Conservation (phyloP, 768 basidiomycete species). For the Suillus ampliporus region DNA sequence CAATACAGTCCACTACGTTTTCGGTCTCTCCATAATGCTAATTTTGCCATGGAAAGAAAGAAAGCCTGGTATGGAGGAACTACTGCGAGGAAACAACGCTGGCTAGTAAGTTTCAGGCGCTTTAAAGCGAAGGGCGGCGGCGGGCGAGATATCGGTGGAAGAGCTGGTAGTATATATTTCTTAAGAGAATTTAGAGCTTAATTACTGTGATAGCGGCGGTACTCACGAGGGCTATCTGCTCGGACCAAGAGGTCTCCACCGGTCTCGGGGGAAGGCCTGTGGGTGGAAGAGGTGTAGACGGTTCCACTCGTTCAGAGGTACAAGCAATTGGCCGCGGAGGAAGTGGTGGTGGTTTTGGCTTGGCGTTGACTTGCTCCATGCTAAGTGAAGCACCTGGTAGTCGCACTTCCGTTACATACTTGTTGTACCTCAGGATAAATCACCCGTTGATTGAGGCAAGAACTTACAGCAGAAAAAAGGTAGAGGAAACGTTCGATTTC, state of each 20-base stretch:
- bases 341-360: slow-evolving; percentile 6
- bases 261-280: slow-evolving; percentile 15
- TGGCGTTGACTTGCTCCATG: slow-evolving; percentile 29
- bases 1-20: slow-evolving; percentile 55
- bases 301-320: background rate
- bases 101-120: slow-evolving; percentile 53
- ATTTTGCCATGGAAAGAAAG: slow-evolving; percentile 38
- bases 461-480: slow-evolving; percentile 64
- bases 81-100: slow-evolving; percentile 60
- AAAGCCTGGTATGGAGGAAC: slow-evolving; percentile 57
- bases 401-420: slow-evolving; percentile 69
- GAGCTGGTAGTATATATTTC: slow-evolving; percentile 50
- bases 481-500: slow-evolving; percentile 65
- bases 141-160: slow-evolving; percentile 48
- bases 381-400: slow-evolving; percentile 29
- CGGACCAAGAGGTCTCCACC: slow-evolving; percentile 30
- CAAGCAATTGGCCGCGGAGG: slow-evolving; percentile 5
- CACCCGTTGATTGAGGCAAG: background rate
- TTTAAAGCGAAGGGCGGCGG: slow-evolving; percentile 58
- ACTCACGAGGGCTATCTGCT: slow-evolving; percentile 32
- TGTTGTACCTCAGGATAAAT: slow-evolving; percentile 6
- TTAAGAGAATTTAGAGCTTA: slow-evolving; percentile 21
- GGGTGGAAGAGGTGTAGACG: slow-evolving; percentile 12
- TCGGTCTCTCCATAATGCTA: slow-evolving; percentile 64
- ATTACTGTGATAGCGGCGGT: slow-evolving; percentile 16